Percentiles rank a stretch among this genome's conserved stretches.
These are phyloP conservation scores for Dianthus caryophyllus DNA, from an alignment of 148 eudicot species.

Conservation along the genomic window DNA sequence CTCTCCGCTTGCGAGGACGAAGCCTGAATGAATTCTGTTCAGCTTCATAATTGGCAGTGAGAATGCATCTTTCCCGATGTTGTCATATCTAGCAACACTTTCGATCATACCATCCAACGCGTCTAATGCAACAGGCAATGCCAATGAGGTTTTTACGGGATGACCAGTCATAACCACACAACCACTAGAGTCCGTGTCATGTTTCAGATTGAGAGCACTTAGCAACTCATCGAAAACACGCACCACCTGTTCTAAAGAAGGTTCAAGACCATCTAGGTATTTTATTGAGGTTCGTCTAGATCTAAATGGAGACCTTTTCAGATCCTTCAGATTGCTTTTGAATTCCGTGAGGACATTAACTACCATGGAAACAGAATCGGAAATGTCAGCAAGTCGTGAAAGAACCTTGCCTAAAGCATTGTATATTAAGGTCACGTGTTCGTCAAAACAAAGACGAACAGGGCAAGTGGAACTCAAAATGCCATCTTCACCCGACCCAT, in stretches of 20 bases:
- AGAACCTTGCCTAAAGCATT: constrained; percentile 51
- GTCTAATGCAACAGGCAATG: constrained; percentile 83
- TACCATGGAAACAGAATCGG: constrained; percentile 36
- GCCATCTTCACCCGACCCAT: constrained; percentile 49
- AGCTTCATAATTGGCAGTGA: constrained; percentile 66
- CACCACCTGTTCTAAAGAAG: constrained; percentile 38
- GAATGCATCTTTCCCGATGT: constrained; percentile 34
- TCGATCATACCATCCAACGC: constrained; percentile 71
- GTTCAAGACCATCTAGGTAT: constrained; percentile 29
- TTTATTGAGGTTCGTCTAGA: constrained; percentile 49
- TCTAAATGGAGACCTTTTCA: constrained; percentile 62
- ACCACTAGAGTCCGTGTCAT: constrained; percentile 32
- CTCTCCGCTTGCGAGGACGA: constrained; percentile 88
- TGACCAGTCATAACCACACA: constrained; percentile 56
- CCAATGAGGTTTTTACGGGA: constrained; percentile 79
- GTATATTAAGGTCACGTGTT: constrained; percentile 77
- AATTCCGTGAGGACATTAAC: constrained; percentile 45
- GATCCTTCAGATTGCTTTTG: constrained; percentile 41
- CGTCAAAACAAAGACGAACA: constrained; percentile 77
- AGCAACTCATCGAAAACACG: constrained; percentile 54
- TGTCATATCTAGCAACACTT: constrained; percentile 32
- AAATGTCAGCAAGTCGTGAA: constrained; percentile 41
- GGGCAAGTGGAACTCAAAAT: constrained; percentile 68
- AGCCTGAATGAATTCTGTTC: constrained; percentile 77
- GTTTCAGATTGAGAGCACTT: constrained; percentile 58